These are phyloP conservation scores for Scenedesmus sp. DNA, from an alignment of 163 green algal genomes.

Conservation along the genomic window DNA sequence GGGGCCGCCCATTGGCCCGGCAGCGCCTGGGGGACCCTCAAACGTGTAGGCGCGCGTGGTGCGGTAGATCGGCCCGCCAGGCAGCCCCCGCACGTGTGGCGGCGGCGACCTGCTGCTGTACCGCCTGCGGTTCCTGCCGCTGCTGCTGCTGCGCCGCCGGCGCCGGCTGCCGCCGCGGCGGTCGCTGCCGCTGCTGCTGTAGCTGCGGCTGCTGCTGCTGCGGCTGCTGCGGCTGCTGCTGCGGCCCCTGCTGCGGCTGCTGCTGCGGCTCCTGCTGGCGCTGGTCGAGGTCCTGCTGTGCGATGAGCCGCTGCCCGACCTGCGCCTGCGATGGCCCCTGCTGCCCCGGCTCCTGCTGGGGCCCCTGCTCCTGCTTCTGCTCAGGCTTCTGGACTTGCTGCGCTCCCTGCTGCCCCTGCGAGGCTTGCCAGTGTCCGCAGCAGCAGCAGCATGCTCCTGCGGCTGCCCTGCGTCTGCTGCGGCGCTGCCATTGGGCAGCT, in stretches of 20 bases:
- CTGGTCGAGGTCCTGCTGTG: background rate
- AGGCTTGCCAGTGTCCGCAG: background rate
- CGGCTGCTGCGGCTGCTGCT: background rate
- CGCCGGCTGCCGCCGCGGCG: background rate
- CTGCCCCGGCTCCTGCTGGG: background rate
- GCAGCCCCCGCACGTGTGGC: background rate
- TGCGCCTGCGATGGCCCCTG: background rate
- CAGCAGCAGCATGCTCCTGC: background rate
- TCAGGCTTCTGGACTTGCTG: background rate
- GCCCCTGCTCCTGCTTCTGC: slow-evolving; percentile 28
- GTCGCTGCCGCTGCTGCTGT: background rate
- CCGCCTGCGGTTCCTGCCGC: background rate
- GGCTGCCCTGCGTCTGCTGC: background rate
- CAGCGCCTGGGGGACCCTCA: slow-evolving; percentile 32
- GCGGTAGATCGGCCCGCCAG: slow-evolving; percentile 30
- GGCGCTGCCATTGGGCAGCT: background rate
- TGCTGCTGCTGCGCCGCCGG: slow-evolving; percentile 20
- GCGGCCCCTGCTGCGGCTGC: too few relatives aligned
- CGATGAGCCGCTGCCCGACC: background rate
- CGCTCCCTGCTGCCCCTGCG: background rate
- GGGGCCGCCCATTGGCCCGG: background rate
- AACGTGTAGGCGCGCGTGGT: slow-evolving; percentile 48
- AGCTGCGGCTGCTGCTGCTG: slow-evolving; percentile 10
- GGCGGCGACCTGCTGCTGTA: slow-evolving; percentile 23
- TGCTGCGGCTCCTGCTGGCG: background rate